Evolutionary conservation across 495 filamentous ascomycete genomes (phyloP), one percentile per base, ranked within the genome.

Genomic region (Elasticomyces elasticus): DNA sequence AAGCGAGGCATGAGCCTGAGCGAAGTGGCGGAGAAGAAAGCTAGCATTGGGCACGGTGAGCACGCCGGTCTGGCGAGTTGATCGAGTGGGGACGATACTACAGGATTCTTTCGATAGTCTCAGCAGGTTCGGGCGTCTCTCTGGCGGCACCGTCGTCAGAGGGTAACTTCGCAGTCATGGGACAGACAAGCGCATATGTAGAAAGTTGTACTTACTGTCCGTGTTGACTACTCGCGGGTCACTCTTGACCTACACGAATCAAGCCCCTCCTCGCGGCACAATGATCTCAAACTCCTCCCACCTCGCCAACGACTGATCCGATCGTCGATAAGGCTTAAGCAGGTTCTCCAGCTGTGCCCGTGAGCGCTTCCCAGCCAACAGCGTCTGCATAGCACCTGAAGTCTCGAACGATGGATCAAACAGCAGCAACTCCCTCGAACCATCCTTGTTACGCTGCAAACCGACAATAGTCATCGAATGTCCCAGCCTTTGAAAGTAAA

Each of bases 381-480:
- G 13, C 13, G 33, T 26, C 30, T 71, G 72, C 55, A 95, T 77
- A 5, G 69, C 76, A 1, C 75, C 69, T 0, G 85, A 77, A 30
- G 89, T 84, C 45, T 81, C 79, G 65, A 87, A 91, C 71, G 85
- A 85, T 0, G 92, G 89, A 67, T 97, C 92, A 61, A 95, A 95
- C 19, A 95, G 84, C 2, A 98, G 69, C 9, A 98, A 68, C 58
- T 86, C 84, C 46, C 77, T 75, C 27, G 69, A 68, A 27, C 88
- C 89, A 54, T 83, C 76, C 28, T 66, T 72, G 9, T 75, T 76
- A 24, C 76, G 74, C 63, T 96, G 90, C 33, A 95, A 76, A 0
- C 92, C 92, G 49, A 98, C 74, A 38, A 97, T 89, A 1, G 90
- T 96, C 71, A 95, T 75, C 4, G 89, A 95, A 63, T 98, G 92